These are phyloP conservation scores for Kokia cookei DNA, from an alignment of 441 rosid genomes.

Conservation along the genomic window DNA sequence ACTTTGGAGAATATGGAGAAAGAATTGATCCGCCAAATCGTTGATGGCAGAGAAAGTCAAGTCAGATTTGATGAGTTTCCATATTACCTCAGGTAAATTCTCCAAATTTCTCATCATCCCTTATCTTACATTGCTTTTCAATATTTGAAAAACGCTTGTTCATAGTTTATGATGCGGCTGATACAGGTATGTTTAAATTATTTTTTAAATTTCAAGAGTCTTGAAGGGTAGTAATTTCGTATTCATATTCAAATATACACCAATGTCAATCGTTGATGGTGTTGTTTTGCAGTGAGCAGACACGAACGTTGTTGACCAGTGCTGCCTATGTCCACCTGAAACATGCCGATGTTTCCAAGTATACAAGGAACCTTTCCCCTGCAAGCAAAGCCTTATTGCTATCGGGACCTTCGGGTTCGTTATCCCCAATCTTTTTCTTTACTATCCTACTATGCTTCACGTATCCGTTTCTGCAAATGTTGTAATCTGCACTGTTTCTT, in stretches of 20 bases:
- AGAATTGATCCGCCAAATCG: constrained; percentile 43
- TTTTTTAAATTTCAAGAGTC: background rate
- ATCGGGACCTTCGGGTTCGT: constrained; percentile 87
- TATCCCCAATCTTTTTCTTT: background rate
- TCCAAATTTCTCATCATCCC: background rate
- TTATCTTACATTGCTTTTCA: background rate
- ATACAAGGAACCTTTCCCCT: constrained; percentile 76
- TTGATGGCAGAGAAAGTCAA: constrained; percentile 59
- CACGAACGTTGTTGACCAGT: constrained; percentile 65
- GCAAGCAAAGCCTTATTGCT: constrained; percentile 82
- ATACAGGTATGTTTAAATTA: background rate
- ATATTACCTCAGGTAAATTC: constrained; percentile 52
- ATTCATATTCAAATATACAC: no score
- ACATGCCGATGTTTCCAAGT: constrained; percentile 75
- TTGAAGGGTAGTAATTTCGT: no score
- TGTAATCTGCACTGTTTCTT: background rate
- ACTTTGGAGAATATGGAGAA: constrained; percentile 46
- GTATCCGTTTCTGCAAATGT: background rate
- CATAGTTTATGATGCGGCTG: background rate
- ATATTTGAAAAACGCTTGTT: no score
- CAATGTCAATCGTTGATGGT: constrained; percentile 1
- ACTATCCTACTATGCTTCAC: background rate
- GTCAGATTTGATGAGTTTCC: constrained; percentile 67
- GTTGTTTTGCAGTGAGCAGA: constrained; percentile 62
- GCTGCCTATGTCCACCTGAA: constrained; percentile 91